A percentile compares a stretch with the other conserved stretches of the same genome.
Conservation (phyloP, 148 eudicot species). For the Chenopodium album region DNA sequence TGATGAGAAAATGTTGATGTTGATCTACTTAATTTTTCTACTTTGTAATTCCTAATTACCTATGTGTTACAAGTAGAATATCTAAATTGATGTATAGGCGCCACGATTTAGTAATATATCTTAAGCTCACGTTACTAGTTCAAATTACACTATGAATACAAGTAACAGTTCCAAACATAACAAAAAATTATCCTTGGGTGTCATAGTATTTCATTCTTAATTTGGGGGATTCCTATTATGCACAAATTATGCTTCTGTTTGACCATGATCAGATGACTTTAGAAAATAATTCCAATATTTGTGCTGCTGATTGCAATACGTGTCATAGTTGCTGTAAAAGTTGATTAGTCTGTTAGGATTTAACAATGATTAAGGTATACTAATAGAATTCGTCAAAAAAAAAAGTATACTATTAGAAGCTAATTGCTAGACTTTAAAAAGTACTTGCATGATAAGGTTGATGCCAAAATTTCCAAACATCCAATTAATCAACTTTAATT, state of each 20-base stretch:
- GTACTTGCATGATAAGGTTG: too few species aligned
- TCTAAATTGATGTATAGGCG: not conserved
- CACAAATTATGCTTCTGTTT: not conserved
- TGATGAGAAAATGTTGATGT: not conserved
- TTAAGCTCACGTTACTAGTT: not conserved
- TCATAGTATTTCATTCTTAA: not conserved
- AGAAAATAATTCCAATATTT: not conserved
- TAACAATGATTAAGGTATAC: too few species aligned
- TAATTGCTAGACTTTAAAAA: too few species aligned
- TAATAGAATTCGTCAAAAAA: too few species aligned
- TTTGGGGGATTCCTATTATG: slow-evolving; percentile 10
- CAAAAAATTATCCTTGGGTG: not conserved
- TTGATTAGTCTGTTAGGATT: too few species aligned
- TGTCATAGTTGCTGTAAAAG: too few species aligned
- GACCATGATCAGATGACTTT: not conserved
- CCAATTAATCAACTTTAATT: too few species aligned
- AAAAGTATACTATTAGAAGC: too few species aligned
- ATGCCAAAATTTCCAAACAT: too few species aligned
- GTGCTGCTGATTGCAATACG: not conserved
- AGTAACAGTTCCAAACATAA: not conserved
- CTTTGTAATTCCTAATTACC: not conserved
- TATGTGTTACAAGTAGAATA: not conserved
- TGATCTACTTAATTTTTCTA: not conserved
- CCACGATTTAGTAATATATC: not conserved
- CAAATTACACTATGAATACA: not conserved